These are phyloP conservation scores for Nephelium lappaceum DNA, from an alignment of 345 rosid genomes.

Conservation along the genomic window DNA sequence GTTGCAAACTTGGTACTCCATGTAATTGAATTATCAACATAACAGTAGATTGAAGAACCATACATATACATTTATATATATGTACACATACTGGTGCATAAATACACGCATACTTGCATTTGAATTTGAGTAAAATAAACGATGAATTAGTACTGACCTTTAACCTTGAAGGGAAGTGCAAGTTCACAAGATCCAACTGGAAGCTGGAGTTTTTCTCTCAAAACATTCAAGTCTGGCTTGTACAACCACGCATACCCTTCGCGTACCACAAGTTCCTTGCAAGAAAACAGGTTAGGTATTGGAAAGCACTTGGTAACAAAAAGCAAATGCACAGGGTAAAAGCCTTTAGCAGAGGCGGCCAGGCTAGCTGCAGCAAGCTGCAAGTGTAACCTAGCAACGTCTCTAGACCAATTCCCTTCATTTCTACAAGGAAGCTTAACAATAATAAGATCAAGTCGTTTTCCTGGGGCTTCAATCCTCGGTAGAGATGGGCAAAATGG, in stretches of 20 bases:
- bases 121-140: not conserved
- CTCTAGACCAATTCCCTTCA: conserved; percentile 90
- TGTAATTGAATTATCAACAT: too few species aligned
- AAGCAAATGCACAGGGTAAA: conserved; percentile 68
- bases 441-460: conserved; percentile 65
- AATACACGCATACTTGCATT: not conserved
- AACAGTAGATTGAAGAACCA: too few species aligned
- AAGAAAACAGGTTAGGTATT: conserved; percentile 75
- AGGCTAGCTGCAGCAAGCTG: conserved; percentile 84
- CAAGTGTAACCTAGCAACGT: conserved; percentile 79
- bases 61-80: too few species aligned
- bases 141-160: conserved; percentile 44
- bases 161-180: conserved; percentile 74
- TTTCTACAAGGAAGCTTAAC: conserved; percentile 93
- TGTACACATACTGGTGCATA: not conserved
- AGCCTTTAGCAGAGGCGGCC: conserved; percentile 71
- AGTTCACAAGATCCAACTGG: conserved; percentile 96
- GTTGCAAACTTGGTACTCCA: not conserved
- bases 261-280: conserved; percentile 69
- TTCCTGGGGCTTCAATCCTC: conserved; percentile 60
- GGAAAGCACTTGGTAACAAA: conserved; percentile 74
- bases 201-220: conserved; percentile 77
- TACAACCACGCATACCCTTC: conserved; percentile 74
- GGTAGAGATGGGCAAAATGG: conserved; percentile 80
- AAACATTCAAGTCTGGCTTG: conserved; percentile 59